These are phyloP conservation scores for Withania somnifera DNA, from an alignment of 305 asterid species.

Conservation along the genomic window DNA sequence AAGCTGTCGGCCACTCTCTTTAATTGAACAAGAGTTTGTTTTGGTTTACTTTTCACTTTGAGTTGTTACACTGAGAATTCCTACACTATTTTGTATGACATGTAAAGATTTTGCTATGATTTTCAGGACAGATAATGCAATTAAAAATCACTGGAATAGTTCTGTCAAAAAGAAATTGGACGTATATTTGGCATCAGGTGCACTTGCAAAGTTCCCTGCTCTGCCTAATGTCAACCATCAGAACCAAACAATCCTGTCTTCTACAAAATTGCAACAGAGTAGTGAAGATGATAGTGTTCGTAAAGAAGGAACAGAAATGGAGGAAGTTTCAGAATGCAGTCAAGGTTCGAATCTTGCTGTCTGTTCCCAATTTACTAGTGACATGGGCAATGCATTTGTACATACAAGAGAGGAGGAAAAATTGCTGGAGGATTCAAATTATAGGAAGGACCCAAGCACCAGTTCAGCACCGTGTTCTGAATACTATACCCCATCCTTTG, in stretches of 20 bases:
- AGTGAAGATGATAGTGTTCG: constrained; percentile 63
- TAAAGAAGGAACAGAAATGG: constrained; percentile 48
- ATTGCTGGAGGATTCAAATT: constrained; percentile 31
- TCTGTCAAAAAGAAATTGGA: constrained; percentile 97
- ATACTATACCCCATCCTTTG: constrained; percentile 31
- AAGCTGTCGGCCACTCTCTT: background rate
- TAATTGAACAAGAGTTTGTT: background rate
- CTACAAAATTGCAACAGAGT: constrained; percentile 61
- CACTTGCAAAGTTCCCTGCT: constrained; percentile 70
- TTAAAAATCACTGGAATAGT: constrained; percentile 98
- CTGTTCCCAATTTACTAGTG: constrained; percentile 45
- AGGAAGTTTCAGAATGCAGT: constrained; percentile 90
- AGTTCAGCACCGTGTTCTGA: constrained; percentile 31
- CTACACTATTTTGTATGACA: background rate
- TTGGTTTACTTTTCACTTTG: background rate
- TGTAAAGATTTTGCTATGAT: constrained; percentile 2
- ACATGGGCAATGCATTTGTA: constrained; percentile 18
- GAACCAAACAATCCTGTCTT: constrained; percentile 46
- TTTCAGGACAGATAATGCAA: constrained; percentile 71
- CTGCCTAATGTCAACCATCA: constrained; percentile 37
- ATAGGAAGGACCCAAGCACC: constrained; percentile 7
- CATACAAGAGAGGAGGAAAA: constrained; percentile 30
- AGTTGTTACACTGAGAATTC: constrained; percentile 6
- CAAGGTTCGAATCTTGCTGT: constrained; percentile 52
- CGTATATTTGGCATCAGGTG: constrained; percentile 77